Base-by-base conservation (phyloP, 2,329 filamentous ascomycete genomes). In the Chaetomium strumarium region DNA sequence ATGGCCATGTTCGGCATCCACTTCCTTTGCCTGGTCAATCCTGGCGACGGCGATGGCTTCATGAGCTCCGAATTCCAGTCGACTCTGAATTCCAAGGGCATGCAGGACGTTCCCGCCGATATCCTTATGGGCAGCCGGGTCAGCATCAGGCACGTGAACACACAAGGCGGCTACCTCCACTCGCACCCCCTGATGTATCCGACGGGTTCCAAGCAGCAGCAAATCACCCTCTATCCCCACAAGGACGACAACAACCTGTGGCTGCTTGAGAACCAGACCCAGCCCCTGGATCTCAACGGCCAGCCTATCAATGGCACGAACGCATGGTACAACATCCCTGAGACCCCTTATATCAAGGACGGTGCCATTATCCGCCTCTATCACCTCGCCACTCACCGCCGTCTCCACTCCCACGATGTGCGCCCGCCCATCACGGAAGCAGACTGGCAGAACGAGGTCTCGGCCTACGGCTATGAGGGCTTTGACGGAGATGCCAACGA, bases 11-110 rank as follows among this genome's bases (percentile, higher is more conserved):
- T 99, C 66, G 91, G 83, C 49, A 95, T 99, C 64, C 93, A 99
- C 76, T 99, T 99, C 72, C 62, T 91, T 61, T 95, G 89, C 75
- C 80, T 99, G 39, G 81, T 86, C 55, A 99, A 99, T 72, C 93
- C 93, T 29, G 93, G 93, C 55, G 93, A 99, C 48, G 93, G 93
- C 50, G 93, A 99, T 70, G 93, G 93, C 51, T 99, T 99, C 77
- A 99, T 99, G 93, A 96, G 91, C 67, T 96, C 92, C 51, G 93
- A 99, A 67, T 99, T 99, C 76, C 93, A 99, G 74, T 88, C 93
- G 31, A 97, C 93, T 2, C 77, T 99, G 60, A 99, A 97, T 74
- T 91, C 84, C 64, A 99, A 97, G 77, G 85, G 82, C 49, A 99
- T 99, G 93, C 85, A 90, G 67, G 90, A 95, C 70, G 90, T 95